Evolutionary conservation across 257 asterid genomes (phyloP).

Genomic region (Solanum lycopersicoides): DNA sequence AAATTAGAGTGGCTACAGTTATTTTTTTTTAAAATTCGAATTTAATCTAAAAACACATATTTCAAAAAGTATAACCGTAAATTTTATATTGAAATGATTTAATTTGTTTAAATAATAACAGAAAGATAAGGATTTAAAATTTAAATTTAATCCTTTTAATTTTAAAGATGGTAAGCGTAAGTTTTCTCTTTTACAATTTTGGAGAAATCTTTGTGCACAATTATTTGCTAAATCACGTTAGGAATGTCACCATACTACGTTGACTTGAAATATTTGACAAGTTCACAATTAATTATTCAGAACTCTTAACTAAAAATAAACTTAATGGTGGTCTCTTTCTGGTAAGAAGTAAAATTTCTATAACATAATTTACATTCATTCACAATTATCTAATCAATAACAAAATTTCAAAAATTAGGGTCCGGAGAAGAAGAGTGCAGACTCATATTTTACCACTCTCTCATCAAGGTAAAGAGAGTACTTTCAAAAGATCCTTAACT

Average conservation of each 20-base stretch:
- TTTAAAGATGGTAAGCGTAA: not conserved
- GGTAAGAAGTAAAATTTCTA: not conserved
- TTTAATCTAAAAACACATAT: not conserved
- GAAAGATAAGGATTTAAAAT: not conserved
- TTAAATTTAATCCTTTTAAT: too few relatives aligned
- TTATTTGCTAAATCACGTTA: not conserved
- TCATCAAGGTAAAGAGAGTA: not conserved
- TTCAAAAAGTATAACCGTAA: not conserved
- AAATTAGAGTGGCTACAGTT: not conserved
- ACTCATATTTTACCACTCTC: not conserved
- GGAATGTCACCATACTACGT: not conserved
- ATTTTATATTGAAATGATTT: not conserved
- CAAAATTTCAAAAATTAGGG: not conserved
- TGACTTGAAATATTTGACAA: not conserved
- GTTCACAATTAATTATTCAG: not conserved
- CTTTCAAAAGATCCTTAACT: not conserved
- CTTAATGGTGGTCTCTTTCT: not conserved
- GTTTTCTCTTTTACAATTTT: not conserved
- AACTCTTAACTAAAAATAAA: not conserved
- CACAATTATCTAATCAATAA: not conserved
- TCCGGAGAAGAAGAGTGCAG: not conserved
- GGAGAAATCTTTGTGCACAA: not conserved
- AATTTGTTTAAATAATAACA: too few relatives aligned
- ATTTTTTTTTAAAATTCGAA: too few relatives aligned
- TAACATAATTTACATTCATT: not conserved